phyloP scores from a whole-genome alignment of 139 green algal species.

The Cymbomonas tetramitiformis region DNA sequence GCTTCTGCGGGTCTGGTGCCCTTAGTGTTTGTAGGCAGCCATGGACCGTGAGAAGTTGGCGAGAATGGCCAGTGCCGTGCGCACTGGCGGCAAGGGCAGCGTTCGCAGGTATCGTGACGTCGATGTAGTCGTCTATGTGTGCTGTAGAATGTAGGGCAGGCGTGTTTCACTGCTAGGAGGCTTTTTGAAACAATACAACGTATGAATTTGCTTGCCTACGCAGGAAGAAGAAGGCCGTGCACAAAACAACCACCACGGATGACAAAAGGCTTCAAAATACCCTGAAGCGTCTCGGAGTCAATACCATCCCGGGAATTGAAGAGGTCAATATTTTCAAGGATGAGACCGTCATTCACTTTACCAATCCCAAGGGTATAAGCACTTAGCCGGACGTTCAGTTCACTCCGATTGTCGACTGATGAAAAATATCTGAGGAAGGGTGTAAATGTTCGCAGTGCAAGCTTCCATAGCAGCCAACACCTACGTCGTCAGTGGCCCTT shows the following conservation, averaged over 20 bases:
- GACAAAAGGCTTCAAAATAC: slow-evolving; percentile 94
- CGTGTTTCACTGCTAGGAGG: no score
- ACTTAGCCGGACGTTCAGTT: not conserved
- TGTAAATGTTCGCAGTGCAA: slow-evolving; percentile 65
- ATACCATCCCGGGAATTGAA: slow-evolving; percentile 97
- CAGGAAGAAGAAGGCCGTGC: slow-evolving; percentile 97
- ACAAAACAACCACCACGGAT: slow-evolving; percentile 88
- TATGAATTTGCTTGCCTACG: no score
- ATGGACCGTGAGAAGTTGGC: slow-evolving; percentile 87
- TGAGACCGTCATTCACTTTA: slow-evolving; percentile 81
- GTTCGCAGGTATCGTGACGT: no score
- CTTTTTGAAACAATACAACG: no score
- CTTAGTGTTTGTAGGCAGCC: no score
- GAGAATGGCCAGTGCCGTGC: slow-evolving; percentile 75
- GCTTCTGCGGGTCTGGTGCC: no score
- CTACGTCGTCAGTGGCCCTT: slow-evolving; percentile 85
- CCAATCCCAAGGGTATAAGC: slow-evolving; percentile 69
- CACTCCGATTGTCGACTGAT: not conserved
- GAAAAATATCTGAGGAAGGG: not conserved
- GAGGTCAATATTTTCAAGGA: slow-evolving; percentile 97
- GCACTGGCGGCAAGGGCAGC: slow-evolving; percentile 86
- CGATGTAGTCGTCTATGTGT: slow-evolving; percentile 19
- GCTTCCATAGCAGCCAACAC: slow-evolving; percentile 96
- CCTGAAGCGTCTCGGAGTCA: slow-evolving; percentile 93
- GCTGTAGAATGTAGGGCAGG: no score